Percentiles rank a stretch among this genome's conserved stretches.
phyloP scores from a whole-genome alignment of 2,329 filamentous ascomycete genomes.

The Tolypocladium tundrense region DNA sequence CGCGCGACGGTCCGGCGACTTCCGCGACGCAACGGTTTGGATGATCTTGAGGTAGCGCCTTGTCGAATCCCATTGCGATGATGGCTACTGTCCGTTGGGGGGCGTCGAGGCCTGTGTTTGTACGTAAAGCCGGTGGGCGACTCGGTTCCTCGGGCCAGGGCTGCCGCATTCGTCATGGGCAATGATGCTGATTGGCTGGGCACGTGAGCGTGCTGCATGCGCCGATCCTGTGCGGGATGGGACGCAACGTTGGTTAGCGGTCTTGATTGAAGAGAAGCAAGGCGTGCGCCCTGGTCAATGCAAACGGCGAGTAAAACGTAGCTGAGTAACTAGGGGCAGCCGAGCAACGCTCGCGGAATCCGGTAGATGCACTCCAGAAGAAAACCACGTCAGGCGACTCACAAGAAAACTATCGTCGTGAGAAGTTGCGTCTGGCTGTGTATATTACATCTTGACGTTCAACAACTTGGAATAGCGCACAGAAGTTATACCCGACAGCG shows the following conservation, averaged over 20 bases:
- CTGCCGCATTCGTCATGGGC: slow-evolving; percentile 1
- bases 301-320: background rate
- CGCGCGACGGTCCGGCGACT: slow-evolving; percentile 1
- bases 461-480: background rate
- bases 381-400: background rate
- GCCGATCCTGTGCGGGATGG: background rate
- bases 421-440: background rate
- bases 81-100: background rate
- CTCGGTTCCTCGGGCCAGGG: background rate
- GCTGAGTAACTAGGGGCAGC: background rate
- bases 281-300: background rate
- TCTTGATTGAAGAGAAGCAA: background rate
- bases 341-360: background rate
- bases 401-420: no score
- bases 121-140: background rate
- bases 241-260: background rate
- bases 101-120: background rate
- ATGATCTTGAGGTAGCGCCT: background rate
- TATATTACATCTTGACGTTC: background rate
- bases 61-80: background rate
- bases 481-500: background rate
- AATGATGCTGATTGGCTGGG: background rate
- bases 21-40: background rate
- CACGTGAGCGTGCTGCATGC: background rate
- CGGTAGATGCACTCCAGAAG: background rate